A percentile compares a stretch with the other conserved stretches of the same genome.
These are phyloP conservation scores for Podaxis rugospora DNA, from an alignment of 768 basidiomycete genomes.

Conservation along the genomic window DNA sequence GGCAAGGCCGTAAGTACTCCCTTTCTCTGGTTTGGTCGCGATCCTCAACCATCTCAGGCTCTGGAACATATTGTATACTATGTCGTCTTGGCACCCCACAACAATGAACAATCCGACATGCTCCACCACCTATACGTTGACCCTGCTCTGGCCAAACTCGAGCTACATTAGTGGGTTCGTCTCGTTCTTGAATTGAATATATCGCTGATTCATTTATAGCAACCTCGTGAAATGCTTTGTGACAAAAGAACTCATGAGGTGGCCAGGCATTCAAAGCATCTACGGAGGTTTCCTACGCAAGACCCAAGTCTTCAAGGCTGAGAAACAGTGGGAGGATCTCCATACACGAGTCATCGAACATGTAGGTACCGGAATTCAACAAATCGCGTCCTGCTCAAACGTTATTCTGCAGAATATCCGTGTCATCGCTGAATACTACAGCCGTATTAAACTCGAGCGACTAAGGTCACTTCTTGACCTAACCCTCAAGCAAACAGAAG, in stretches of 20 bases:
- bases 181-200: not conserved
- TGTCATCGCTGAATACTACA: slow-evolving; percentile 92
- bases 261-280: slow-evolving; percentile 88
- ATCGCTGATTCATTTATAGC: slow-evolving; percentile 37
- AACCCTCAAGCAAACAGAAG: slow-evolving; percentile 75
- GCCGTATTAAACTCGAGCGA: slow-evolving; percentile 80
- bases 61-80: slow-evolving; percentile 95
- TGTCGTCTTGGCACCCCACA: slow-evolving; percentile 87
- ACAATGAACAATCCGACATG: slow-evolving; percentile 98
- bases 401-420: slow-evolving; percentile 76
- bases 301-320: slow-evolving; percentile 74
- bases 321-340: slow-evolving; percentile 90
- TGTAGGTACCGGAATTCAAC: slow-evolving; percentile 42
- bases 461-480: slow-evolving; percentile 88
- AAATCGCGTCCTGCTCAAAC: slow-evolving; percentile 1
- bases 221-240: slow-evolving; percentile 93
- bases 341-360: slow-evolving; percentile 97
- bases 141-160: slow-evolving; percentile 73
- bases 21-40: slow-evolving; percentile 4
- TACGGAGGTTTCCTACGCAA: slow-evolving; percentile 82
- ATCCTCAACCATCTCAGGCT: slow-evolving; percentile 45
- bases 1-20: slow-evolving; percentile 53
- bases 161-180: slow-evolving; percentile 71
- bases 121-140: slow-evolving; percentile 81
- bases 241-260: slow-evolving; percentile 91